A percentile compares a stretch with the other conserved stretches of the same genome.
phyloP scores from a whole-genome alignment of 371 early-diverging fungal species.

The Rhizopus sp. region DNA sequence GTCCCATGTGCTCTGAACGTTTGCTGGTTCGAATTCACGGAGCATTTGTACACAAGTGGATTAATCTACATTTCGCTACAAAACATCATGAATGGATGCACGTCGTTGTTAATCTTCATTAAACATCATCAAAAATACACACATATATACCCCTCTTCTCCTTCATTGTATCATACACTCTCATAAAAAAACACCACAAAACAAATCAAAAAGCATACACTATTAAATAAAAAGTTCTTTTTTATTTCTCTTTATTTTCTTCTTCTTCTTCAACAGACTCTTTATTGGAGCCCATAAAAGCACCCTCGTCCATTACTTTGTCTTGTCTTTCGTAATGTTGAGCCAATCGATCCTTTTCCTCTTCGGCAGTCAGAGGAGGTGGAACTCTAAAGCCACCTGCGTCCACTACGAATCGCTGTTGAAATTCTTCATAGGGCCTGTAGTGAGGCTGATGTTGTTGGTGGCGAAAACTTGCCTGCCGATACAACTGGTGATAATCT shows the following conservation, averaged over 20 bases:
- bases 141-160: neutral
- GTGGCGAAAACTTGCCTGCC: conserved; percentile 38
- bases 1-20: conserved; percentile 53
- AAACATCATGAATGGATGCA: conserved; percentile 53
- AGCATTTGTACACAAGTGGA: conserved; percentile 52
- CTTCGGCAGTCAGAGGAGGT: conserved; percentile 25
- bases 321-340: conserved; percentile 25
- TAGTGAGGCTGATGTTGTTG: conserved; percentile 10
- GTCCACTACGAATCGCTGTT: conserved; percentile 33
- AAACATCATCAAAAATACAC: conserved; percentile 4
- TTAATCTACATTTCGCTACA: conserved; percentile 47
- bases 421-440: conserved; percentile 3
- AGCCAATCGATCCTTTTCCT: conserved; percentile 30
- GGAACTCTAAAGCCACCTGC: conserved; percentile 50
- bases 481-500: conserved; percentile 45
- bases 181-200: neutral
- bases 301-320: neutral
- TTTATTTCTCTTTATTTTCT: neutral
- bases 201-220: neutral
- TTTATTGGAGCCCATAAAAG: too few relatives aligned
- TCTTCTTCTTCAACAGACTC: neutral
- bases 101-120: conserved; percentile 51
- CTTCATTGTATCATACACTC: neutral
- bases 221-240: conserved; percentile 5
- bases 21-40: conserved; percentile 51